Percentiles rank a stretch among this genome's conserved stretches.
These are phyloP conservation scores for Daldinia sp. DNA, from an alignment of 2,329 filamentous ascomycete species.

Conservation along the genomic window DNA sequence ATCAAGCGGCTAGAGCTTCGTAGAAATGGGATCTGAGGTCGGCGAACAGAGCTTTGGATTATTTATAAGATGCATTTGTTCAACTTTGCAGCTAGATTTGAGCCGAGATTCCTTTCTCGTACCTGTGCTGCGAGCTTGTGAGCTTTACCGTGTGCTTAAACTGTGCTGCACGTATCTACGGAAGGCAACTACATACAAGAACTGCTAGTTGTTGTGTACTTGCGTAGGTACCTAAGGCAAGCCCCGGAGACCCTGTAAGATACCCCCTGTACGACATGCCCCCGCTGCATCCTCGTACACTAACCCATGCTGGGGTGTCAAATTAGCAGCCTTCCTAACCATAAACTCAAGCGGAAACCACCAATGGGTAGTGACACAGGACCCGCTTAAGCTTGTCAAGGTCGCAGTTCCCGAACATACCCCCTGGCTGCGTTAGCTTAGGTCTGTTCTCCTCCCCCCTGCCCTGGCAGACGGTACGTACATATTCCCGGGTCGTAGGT, in stretches of 20 bases:
- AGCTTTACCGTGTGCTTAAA: slow-evolving; percentile 26
- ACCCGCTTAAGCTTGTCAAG: slow-evolving; percentile 14
- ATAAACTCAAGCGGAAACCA: slow-evolving; percentile 1
- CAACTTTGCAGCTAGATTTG: not conserved
- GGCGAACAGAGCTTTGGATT: slow-evolving; percentile 25
- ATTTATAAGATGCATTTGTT: slow-evolving; percentile 1
- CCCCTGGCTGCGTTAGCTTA: slow-evolving; percentile 12
- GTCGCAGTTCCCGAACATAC: slow-evolving; percentile 35
- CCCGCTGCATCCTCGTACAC: slow-evolving; percentile 11
- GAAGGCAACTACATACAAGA: slow-evolving; percentile 3
- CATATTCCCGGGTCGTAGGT: slow-evolving; percentile 38
- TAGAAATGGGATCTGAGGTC: slow-evolving; percentile 27
- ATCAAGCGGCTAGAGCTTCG: slow-evolving; percentile 18
- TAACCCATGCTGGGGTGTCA: slow-evolving; percentile 31
- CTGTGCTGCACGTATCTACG: slow-evolving; percentile 19
- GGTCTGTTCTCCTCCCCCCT: not conserved
- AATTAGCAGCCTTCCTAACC: slow-evolving; percentile 34
- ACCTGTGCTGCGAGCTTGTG: slow-evolving; percentile 1
- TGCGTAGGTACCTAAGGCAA: slow-evolving; percentile 26
- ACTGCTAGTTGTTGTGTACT: not conserved
- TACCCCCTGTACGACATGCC: slow-evolving; percentile 20
- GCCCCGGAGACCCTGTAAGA: slow-evolving; percentile 33
- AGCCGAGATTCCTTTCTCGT: slow-evolving; percentile 19
- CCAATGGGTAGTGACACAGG: slow-evolving; percentile 19
- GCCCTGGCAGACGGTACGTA: slow-evolving; percentile 16